Percentiles rank a stretch among this genome's conserved stretches.
phyloP scores from a whole-genome alignment of 1,284 basidiomycete species.

The Inonotus obliquus region DNA sequence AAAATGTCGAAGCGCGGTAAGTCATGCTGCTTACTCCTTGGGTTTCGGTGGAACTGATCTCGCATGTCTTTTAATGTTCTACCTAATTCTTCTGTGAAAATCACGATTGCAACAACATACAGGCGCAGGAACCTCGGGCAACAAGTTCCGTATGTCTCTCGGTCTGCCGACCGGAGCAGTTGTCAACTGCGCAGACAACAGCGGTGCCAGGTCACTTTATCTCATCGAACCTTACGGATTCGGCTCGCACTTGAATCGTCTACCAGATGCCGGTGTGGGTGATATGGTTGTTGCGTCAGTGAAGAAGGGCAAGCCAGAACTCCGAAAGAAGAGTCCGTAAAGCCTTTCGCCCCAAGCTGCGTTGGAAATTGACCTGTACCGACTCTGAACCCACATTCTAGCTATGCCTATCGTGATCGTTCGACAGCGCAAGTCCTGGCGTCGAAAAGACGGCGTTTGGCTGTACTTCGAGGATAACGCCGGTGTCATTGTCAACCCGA shows the following conservation, averaged over 20 bases:
- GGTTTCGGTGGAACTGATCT: background rate
- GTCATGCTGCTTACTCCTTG: background rate
- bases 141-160: constrained; percentile 96
- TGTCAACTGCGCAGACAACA: constrained; percentile 99
- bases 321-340: constrained; percentile 96
- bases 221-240: constrained; percentile 90
- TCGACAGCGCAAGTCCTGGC: constrained; percentile 98
- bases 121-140: constrained; percentile 57
- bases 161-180: constrained; percentile 98
- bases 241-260: constrained; percentile 95
- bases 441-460: constrained; percentile 97
- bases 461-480: constrained; percentile 99
- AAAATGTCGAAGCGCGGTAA: constrained; percentile 19
- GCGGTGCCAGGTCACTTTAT: constrained; percentile 94
- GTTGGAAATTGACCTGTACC: background rate
- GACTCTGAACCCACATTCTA: constrained; percentile 28
- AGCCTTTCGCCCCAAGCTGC: constrained; percentile 9
- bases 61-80: background rate
- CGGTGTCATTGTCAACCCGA: constrained; percentile 96
- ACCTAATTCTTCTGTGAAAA: background rate
- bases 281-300: constrained; percentile 99
- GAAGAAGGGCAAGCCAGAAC: constrained; percentile 99
- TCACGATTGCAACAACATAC: background rate
- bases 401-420: constrained; percentile 98
- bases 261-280: constrained; percentile 97